Percentiles rank a stretch among this genome's conserved stretches.
Conservation (phyloP, 2,329 filamentous ascomycete species). For the Hymenoscyphus fraxineus region DNA sequence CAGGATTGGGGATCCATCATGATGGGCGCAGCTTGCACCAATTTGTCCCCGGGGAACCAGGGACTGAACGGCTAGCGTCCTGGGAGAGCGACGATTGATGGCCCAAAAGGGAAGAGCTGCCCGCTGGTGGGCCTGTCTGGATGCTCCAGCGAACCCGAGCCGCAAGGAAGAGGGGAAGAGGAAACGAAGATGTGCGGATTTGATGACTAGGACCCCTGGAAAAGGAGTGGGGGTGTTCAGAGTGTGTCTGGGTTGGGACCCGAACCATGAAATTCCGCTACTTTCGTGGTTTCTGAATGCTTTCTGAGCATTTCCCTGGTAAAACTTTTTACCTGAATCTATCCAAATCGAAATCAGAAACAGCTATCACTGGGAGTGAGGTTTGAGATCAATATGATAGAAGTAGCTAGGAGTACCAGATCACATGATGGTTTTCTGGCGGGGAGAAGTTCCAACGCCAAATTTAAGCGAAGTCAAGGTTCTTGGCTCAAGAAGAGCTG, state of each 20-base stretch:
- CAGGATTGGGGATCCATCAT: conserved; percentile 5
- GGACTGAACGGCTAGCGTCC: background rate
- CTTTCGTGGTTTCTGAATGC: background rate
- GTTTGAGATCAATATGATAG: background rate
- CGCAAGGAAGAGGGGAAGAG: background rate
- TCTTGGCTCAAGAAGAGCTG: background rate
- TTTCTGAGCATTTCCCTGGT: background rate
- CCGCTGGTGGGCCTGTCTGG: background rate
- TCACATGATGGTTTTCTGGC: background rate
- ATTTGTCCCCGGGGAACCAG: background rate
- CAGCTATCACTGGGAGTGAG: background rate
- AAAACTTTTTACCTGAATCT: background rate
- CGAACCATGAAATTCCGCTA: background rate
- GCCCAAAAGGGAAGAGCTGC: background rate
- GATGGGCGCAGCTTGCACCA: background rate
- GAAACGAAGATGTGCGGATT: background rate
- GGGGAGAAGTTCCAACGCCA: background rate
- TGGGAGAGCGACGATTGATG: conserved; percentile 2
- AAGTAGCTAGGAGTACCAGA: background rate
- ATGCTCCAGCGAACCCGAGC: background rate
- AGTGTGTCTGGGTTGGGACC: background rate
- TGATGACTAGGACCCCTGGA: background rate
- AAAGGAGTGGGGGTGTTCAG: background rate
- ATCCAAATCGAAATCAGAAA: background rate
- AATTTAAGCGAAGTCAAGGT: background rate